phyloP scores from a whole-genome alignment of 176 grass and related monocot genomes.

The Phragmites australis region DNA sequence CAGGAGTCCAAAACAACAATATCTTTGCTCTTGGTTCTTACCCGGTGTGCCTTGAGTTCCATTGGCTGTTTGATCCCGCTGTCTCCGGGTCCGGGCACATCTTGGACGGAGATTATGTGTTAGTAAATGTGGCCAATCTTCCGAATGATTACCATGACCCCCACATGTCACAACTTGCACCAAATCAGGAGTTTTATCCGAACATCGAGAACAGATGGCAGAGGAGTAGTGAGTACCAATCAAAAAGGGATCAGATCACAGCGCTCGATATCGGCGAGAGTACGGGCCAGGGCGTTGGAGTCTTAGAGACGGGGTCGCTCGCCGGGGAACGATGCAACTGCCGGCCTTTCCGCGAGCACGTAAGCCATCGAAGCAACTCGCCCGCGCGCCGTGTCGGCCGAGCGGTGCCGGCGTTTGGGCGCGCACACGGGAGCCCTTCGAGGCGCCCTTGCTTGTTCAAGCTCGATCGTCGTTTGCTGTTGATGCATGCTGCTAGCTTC shows the following conservation, averaged over 20 bases:
- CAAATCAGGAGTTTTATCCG: neutral
- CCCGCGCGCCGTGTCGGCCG: conserved; percentile 45
- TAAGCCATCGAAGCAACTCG: conserved; percentile 40
- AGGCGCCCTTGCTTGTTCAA: conserved; percentile 20
- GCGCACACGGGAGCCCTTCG: neutral
- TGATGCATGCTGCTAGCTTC: conserved; percentile 1
- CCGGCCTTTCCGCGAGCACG: conserved; percentile 45
- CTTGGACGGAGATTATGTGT: conserved; percentile 7
- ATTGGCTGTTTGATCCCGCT: conserved; percentile 30
- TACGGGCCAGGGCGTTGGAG: conserved; percentile 16
- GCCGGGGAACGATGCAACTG: conserved; percentile 41
- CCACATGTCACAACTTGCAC: neutral
- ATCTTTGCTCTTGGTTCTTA: conserved; percentile 30
- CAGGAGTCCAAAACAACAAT: neutral
- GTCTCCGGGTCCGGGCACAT: conserved; percentile 34
- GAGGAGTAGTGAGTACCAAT: neutral
- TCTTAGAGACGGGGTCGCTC: conserved; percentile 7
- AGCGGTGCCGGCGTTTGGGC: conserved; percentile 3
- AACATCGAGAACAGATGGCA: conserved; percentile 8
- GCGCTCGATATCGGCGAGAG: neutral
- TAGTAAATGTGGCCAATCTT: neutral
- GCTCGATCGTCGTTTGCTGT: conserved; percentile 30
- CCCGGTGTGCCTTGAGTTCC: neutral
- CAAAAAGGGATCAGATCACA: neutral
- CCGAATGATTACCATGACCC: neutral